Evolutionary conservation across 2,329 filamentous ascomycete species (phyloP), one percentile per base, ranked within the genome.

Genomic region (Hypoxylon sp.): DNA sequence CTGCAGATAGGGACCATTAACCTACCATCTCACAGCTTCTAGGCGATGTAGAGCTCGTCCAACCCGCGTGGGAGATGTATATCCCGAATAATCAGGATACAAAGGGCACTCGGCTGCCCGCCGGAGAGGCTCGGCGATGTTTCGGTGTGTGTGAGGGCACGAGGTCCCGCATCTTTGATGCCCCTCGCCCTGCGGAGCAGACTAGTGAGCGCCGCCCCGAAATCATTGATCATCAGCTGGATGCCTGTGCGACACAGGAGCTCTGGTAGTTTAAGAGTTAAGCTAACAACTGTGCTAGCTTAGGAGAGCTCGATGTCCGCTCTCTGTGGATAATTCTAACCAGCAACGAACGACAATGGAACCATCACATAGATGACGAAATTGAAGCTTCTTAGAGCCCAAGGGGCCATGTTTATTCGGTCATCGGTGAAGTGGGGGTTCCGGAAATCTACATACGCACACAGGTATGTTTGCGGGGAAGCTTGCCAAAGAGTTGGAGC

Each of bases 391-490:
- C 44, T 52, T 35, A 42, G 52, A 24, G 14, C 31, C 50, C 29
- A 46, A 63, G 39, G 19, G 17, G 52, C 47, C 63, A 47, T 58
- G 31, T 53, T 22, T 53, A 64, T 39, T 74, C 73, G 74, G 71
- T 59, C 65, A 67, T 75, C 73, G 74, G 74, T 72, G 69, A 75
- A 72, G 70, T 75, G 74, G 74, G 65, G 54, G 63, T 64, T 52
- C 61, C 26, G 44, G 39, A 52, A 53, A 37, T 55, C 56, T 37
- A 50, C 48, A 47, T 31, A 53, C 31, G 31, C 35, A 56, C 48
- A 42, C 56, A 56, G 29, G 31, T 51, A 55, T 44, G 39, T 65
- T 67, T 70, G 67, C 70, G 70, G 70, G 70, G 67, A 71, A 70
- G 67, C 69, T 67, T 63, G 64, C 52, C 50, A 67, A 59, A 58